Evolutionary conservation across 495 filamentous ascomycete genomes (phyloP), one percentile per base, ranked within the genome.

Genomic region (Hypoxylon intermedium): DNA sequence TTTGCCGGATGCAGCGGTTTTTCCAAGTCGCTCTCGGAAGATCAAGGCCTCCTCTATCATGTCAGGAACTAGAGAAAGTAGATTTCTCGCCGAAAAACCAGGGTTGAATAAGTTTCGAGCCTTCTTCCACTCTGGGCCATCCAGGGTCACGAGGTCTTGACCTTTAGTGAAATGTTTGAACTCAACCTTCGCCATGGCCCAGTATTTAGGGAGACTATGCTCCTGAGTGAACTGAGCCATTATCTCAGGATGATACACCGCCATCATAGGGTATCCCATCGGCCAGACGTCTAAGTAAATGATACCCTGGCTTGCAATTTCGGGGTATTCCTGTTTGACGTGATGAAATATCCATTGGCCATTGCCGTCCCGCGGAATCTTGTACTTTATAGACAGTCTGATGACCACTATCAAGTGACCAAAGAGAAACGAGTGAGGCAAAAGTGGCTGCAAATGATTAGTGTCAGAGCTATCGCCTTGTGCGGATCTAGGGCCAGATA

Each of bases 241-340:
- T 33, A 75, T 67, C 7, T 71, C 67, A 6, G 76, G 65, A 49
- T 76, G 43, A 41, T 68, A 63, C 13, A 77, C 69, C 2, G 66
- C 64, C 9, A 81, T 16, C 45, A 76, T 74, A 2, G 72, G 70
- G 2, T 55, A 47, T 13, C 51, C 53, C 7, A 79, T 65, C 6
- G 79, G 80, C 78, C 78, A 83, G 2, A 58, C 45, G 50, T 82
- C 79, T n/a, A 82, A 6, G 57, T 81, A 79, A 53, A 77, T 38
- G 9, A 76, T 42, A 15, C 71, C 67, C 19, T 63, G 11, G 3
- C 44, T 46, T 1, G 53, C 50, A 15, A 73, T 38, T 1, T 72
- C 70, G 2, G 72, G 70, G 44, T 62, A 72, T 49, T 63, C 41
- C 36, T 51, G 42, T 21, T 38, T 34, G 16, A 74, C 11, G 12